A percentile compares a stretch with the other conserved stretches of the same genome.
Conservation (phyloP, 2,329 filamentous ascomycete genomes). For the Diaporthe velutina region DNA sequence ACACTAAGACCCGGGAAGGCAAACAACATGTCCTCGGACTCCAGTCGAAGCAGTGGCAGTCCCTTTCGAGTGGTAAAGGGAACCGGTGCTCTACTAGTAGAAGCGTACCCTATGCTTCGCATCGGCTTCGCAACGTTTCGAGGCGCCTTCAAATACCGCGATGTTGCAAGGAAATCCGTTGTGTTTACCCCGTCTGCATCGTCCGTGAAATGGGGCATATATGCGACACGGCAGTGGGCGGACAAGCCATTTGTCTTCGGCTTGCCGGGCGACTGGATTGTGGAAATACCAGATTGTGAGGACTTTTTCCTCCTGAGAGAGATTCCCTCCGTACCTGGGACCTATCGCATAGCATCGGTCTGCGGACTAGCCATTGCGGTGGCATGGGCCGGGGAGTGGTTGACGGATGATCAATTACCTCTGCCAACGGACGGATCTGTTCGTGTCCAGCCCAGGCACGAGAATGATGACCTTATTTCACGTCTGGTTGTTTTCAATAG, state of each 20-base stretch:
- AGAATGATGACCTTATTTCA: background rate
- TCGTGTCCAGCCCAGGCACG: background rate
- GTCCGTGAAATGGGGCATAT: background rate
- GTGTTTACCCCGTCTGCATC: background rate
- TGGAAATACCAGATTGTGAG: background rate
- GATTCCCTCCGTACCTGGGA: background rate
- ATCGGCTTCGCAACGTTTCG: background rate
- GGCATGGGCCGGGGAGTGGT: background rate
- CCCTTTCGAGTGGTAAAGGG: background rate
- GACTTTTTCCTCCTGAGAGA: background rate
- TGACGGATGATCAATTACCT: background rate
- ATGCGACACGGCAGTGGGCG: background rate
- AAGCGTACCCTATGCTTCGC: background rate
- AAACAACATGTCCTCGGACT: background rate
- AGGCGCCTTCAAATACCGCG: background rate
- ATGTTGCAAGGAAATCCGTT: background rate
- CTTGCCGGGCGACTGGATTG: background rate
- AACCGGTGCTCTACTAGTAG: background rate
- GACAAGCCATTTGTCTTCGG: background rate
- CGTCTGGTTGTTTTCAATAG: background rate
- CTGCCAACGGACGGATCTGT: background rate
- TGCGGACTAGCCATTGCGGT: background rate
- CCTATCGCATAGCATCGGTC: background rate
- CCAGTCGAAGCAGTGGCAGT: too few relatives aligned
- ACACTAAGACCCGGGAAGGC: background rate